Percentiles rank a stretch among this genome's conserved stretches.
phyloP scores from a whole-genome alignment of 228 moss, liverwort and hornwort genomes.

The Sphagnum fallax region DNA sequence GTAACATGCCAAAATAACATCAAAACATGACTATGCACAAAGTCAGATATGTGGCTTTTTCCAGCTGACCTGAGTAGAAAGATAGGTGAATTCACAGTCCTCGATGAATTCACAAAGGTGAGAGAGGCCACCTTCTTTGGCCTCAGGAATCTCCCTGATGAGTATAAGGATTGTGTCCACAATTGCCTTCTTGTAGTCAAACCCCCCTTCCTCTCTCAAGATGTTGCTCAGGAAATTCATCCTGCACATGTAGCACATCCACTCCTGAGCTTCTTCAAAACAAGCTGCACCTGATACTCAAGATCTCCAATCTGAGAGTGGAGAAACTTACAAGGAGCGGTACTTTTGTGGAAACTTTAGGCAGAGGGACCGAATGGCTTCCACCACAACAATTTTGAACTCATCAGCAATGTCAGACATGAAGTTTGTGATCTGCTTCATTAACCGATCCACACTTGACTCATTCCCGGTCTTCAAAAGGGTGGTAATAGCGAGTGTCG shows the following conservation, averaged over 20 bases:
- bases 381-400: constrained; percentile 95
- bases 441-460: constrained; percentile 88
- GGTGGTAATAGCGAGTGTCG: constrained; percentile 89
- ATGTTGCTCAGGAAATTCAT: constrained; percentile 95
- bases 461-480: constrained; percentile 93
- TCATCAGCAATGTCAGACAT: constrained; percentile 96
- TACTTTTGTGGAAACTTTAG: constrained; percentile 95
- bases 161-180: constrained; percentile 91
- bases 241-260: constrained; percentile 15
- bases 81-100: constrained; percentile 94
- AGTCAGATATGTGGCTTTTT: background rate
- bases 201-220: constrained; percentile 90
- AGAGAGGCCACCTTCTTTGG: constrained; percentile 85
- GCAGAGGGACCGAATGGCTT: constrained; percentile 83
- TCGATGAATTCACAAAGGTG: constrained; percentile 95
- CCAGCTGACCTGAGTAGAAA: constrained; percentile 72
- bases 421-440: constrained; percentile 96
- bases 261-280: background rate
- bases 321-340: constrained; percentile 61
- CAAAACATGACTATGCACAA: background rate
- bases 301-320: background rate
- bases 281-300: background rate
- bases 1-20: background rate
- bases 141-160: constrained; percentile 92
- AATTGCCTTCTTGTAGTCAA: constrained; percentile 90